phyloP scores from a whole-genome alignment of 106 monocot genomes.

The Dendrobium catenatum region DNA sequence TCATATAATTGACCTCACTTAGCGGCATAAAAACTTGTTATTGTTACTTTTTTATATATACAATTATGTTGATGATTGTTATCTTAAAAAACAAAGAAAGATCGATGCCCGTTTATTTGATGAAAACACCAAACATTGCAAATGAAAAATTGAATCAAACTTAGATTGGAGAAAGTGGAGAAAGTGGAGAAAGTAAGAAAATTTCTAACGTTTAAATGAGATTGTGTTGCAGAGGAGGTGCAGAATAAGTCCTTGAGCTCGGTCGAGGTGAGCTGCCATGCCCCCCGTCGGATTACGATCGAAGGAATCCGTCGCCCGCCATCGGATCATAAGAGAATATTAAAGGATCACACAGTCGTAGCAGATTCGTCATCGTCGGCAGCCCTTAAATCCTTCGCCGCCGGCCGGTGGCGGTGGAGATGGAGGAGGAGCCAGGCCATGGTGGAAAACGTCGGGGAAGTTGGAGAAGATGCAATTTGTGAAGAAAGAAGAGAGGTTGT shows the following conservation, averaged over 20 bases:
- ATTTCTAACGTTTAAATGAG: too few relatives aligned
- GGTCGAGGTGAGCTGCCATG: background rate
- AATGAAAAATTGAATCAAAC: too few relatives aligned
- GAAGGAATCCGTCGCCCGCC: background rate
- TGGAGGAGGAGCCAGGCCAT: constrained; percentile 31
- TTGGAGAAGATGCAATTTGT: constrained; percentile 32
- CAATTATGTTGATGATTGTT: too few relatives aligned
- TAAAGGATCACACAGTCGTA: background rate
- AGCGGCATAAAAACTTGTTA: too few relatives aligned
- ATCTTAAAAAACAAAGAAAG: too few relatives aligned
- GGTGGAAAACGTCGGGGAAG: constrained; percentile 48
- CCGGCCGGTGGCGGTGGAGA: background rate
- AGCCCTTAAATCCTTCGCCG: background rate
- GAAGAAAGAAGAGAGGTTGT: constrained; percentile 48
- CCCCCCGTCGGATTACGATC: background rate
- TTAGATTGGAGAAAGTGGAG: too few relatives aligned
- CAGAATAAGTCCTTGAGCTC: background rate
- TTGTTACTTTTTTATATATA: too few relatives aligned
- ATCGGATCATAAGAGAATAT: background rate
- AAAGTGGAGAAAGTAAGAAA: too few relatives aligned
- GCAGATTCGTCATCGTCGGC: background rate
- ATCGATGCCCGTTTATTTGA: too few relatives aligned
- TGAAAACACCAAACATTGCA: too few relatives aligned
- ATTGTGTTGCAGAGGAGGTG: background rate
- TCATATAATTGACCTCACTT: too few relatives aligned